Evolutionary conservation across 2,329 filamentous ascomycete genomes (phyloP), one percentile per base, ranked within the genome.

Genomic region (Dendryphion nanum): DNA sequence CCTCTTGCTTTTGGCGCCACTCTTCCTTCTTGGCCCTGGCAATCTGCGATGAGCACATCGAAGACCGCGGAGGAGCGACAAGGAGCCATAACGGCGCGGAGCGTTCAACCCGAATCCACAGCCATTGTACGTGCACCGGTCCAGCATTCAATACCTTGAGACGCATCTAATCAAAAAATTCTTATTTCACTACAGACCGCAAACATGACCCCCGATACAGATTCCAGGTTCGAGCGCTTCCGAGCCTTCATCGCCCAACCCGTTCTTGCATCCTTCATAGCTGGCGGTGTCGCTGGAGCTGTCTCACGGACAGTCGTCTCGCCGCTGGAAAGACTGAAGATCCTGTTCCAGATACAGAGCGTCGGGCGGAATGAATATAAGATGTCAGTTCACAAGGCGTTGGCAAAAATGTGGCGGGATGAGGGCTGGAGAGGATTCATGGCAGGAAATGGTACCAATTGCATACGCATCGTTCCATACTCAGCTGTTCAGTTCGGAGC

Each of bases 261-360:
- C 4, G 83, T 96, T 26, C 72, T 89, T 21, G 91, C 93, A 29
- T 90, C 93, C 21, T 98, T 98, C 61, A 85, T 94, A 57, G 93
- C 89, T 19, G 93, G 93, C 45, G 93, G 93, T 51, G 82, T 96
- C 16, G 93, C 93, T 13, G 93, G 93, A 41, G 93, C 93, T 30
- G 91, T 98, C n/a, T 97, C 93, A 20, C 82, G 93, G 61, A 98
- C 93, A 17, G 91, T 97, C 33, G 93, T 98, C 4, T 97, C 91
- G 13, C 93, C 93, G 3, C 81, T 98, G 24, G 93, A 98, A 69
- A 82, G 93, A 48, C 77, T 98, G 42, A 97, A 98, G 73, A 98
- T 98, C 54, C 76, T 98, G n/a, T 89, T 96, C 66, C 93, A 98
- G 66, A 79, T 98, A 18, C 93, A 98, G 71, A 94, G 86, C 60